Percentiles rank a stretch among this genome's conserved stretches.
Conservation (phyloP, 768 basidiomycete species). For the Boletus insuetus region DNA sequence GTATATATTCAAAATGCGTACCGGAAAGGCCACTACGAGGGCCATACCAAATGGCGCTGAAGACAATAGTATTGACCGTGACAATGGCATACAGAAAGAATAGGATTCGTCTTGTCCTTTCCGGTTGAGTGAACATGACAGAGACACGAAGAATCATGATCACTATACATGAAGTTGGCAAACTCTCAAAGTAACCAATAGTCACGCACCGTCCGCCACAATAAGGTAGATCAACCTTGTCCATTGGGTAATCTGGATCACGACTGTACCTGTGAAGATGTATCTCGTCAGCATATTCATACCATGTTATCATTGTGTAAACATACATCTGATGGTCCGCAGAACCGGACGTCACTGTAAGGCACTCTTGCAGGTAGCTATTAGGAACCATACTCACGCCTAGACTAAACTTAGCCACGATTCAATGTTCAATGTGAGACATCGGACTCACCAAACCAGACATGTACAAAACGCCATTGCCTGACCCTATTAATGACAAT, state of each 20-base stretch:
- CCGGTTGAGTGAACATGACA: constrained; percentile 11
- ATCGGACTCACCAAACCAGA: not conserved
- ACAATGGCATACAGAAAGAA: constrained; percentile 1
- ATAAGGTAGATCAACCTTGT: not conserved
- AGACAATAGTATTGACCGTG: not conserved
- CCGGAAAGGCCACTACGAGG: not conserved
- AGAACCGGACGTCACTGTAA: not conserved
- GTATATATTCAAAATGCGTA: not conserved
- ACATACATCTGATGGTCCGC: not conserved
- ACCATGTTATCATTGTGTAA: not conserved
- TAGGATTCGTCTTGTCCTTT: not conserved
- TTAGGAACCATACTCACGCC: constrained; percentile 2
- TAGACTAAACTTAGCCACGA: not conserved
- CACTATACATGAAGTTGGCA: not conserved
- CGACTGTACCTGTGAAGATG: not conserved
- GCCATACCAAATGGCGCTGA: not conserved
- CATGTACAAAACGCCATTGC: not conserved
- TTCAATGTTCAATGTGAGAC: not conserved
- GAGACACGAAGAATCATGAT: constrained; percentile 17
- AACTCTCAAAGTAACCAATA: not conserved
- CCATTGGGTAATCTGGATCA: not conserved
- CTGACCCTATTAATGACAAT: not conserved
- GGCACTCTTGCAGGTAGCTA: too few relatives aligned
- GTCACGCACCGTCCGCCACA: constrained; percentile 4
- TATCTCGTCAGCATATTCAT: not conserved